Percentiles rank a stretch among this genome's conserved stretches.
These are phyloP conservation scores for Paramecium tetraurelia DNA, from an alignment of 73 alveolate species.

Conservation along the genomic window DNA sequence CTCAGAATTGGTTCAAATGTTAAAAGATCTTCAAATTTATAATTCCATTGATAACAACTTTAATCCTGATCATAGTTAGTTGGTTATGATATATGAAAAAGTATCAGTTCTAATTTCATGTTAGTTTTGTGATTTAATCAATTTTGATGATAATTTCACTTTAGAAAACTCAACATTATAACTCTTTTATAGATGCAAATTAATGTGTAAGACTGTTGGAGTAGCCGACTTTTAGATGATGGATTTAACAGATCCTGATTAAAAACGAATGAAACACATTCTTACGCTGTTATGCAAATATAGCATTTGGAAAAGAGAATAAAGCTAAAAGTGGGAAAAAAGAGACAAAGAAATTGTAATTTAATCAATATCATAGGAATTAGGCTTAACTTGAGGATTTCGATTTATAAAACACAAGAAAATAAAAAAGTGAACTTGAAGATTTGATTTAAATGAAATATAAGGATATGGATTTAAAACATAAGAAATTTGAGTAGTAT, in stretches of 20 bases:
- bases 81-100: background rate
- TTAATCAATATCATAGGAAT: background rate
- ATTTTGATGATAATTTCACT: conserved; percentile 2
- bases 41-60: background rate
- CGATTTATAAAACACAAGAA: background rate
- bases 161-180: background rate
- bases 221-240: background rate
- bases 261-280: background rate
- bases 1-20: background rate
- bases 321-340: background rate
- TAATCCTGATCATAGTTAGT: background rate
- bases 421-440: background rate
- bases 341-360: conserved; percentile 2
- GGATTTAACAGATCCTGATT: conserved; percentile 23
- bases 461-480: background rate
- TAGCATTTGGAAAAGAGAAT: background rate
- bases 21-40: background rate
- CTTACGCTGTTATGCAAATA: background rate
- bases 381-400: background rate
- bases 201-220: conserved; percentile 14
- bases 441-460: background rate
- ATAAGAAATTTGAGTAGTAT: background rate
- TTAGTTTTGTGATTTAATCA: background rate
- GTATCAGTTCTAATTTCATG: background rate
- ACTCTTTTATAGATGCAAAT: background rate